phyloP scores from a whole-genome alignment of 108 stramenopile genomes.

The Skeletonema potamos region DNA sequence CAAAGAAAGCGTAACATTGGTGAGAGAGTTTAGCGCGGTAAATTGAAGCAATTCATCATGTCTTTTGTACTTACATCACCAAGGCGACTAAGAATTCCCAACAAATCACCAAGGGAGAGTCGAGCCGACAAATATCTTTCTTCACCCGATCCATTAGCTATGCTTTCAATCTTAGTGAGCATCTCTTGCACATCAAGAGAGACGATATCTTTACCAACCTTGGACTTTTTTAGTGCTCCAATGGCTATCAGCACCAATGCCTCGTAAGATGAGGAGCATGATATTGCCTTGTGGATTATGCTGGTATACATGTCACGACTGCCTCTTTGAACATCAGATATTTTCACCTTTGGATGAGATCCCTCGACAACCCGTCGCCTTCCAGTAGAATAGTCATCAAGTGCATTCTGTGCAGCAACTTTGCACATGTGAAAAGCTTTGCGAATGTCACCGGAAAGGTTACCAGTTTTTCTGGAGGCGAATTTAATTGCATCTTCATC shows the following conservation, averaged over 20 bases:
- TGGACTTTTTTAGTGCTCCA: constrained; percentile 52
- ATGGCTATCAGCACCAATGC: constrained; percentile 72
- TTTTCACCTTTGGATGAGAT: constrained; percentile 48
- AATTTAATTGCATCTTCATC: constrained; percentile 47
- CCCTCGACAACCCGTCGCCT: constrained; percentile 7
- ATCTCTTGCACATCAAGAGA: constrained; percentile 74
- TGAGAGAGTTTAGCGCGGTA: not conserved
- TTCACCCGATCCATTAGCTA: constrained; percentile 68
- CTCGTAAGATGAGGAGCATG: constrained; percentile 62
- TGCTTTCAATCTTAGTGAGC: constrained; percentile 70
- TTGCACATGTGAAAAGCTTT: constrained; percentile 92
- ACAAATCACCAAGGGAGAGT: constrained; percentile 56
- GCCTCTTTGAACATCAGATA: constrained; percentile 66
- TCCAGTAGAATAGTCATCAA: constrained; percentile 32
- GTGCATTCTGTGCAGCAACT: constrained; percentile 79
- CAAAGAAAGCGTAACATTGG: not conserved
- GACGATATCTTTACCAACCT: constrained; percentile 51
- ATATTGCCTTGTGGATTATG: constrained; percentile 49
- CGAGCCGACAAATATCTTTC: constrained; percentile 54
- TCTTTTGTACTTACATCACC: constrained; percentile 47
- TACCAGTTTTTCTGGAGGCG: constrained; percentile 89
- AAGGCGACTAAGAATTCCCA: constrained; percentile 54
- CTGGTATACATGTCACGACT: constrained; percentile 59
- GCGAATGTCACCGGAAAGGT: constrained; percentile 89
- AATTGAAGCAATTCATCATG: not conserved